Evolutionary conservation across 495 filamentous ascomycete species (phyloP).

Genomic region (Penicillium simplicissimum): DNA sequence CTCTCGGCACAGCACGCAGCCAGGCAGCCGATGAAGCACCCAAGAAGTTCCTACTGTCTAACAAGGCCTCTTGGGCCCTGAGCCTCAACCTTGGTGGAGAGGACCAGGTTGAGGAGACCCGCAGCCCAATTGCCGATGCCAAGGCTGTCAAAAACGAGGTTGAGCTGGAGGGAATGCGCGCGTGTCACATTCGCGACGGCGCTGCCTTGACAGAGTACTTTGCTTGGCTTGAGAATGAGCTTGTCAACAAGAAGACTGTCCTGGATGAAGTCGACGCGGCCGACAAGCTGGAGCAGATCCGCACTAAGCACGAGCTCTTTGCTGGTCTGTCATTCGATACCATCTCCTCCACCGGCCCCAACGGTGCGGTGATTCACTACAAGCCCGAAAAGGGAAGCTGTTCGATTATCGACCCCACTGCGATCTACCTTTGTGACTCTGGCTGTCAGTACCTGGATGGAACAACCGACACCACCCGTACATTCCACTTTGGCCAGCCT

Average conservation of each 20-base stretch:
- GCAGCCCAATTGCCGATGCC: conserved; percentile 87
- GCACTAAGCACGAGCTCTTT: conserved; percentile 79
- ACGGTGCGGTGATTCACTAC: conserved; percentile 98
- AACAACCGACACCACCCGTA: conserved; percentile 94
- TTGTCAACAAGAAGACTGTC: conserved; percentile 67
- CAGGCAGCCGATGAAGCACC: conserved; percentile 37
- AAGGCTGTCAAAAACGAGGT: conserved; percentile 97
- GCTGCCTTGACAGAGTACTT: conserved; percentile 92
- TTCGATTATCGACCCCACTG: conserved; percentile 79
- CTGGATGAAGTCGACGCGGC: conserved; percentile 90
- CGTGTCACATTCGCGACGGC: conserved; percentile 92
- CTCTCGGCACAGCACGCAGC: conserved; percentile 49
- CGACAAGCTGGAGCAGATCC: conserved; percentile 82
- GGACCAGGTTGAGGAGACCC: conserved; percentile 77
- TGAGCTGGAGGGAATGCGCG: conserved; percentile 90
- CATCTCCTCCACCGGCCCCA: conserved; percentile 92
- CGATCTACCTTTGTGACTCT: conserved; percentile 95
- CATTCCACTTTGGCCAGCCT: conserved; percentile 86
- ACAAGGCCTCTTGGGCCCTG: conserved; percentile 90
- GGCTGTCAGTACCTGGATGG: conserved; percentile 95
- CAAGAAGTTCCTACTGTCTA: conserved; percentile 82
- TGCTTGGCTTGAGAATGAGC: conserved; percentile 91
- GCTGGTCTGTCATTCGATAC: conserved; percentile 93
- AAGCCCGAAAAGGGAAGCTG: conserved; percentile 85
- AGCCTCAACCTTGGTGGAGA: conserved; percentile 87